A percentile compares a stretch with the other conserved stretches of the same genome.
phyloP scores from a whole-genome alignment of 73 alveolate genomes.

The Diophrys sp. region DNA sequence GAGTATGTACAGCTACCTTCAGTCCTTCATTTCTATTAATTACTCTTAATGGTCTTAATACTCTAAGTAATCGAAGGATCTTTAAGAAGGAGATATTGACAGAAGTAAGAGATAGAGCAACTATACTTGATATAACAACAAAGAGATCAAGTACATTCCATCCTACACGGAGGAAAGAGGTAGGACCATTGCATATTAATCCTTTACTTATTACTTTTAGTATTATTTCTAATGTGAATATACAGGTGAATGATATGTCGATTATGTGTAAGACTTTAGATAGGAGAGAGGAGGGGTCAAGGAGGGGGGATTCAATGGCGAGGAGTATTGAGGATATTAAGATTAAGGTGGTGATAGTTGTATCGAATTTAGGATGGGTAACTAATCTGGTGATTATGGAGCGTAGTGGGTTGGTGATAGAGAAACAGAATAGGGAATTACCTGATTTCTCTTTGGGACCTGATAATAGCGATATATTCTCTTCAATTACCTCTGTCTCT shows the following conservation, averaged over 20 bases:
- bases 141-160: constrained; percentile 94
- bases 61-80: constrained; percentile 66
- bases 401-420: not conserved
- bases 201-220: constrained; percentile 62
- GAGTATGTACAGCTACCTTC: constrained; percentile 63
- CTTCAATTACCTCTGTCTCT: no score
- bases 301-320: constrained; percentile 56
- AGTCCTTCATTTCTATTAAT: constrained; percentile 69
- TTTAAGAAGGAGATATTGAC: constrained; percentile 53
- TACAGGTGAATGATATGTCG: constrained; percentile 2
- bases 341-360: constrained; percentile 70
- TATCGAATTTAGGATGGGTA: constrained; percentile 57
- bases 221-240: not conserved
- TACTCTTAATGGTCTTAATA: constrained; percentile 65
- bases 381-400: not conserved
- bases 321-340: constrained; percentile 59
- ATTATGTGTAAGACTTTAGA: constrained; percentile 31
- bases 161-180: constrained; percentile 77
- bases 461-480: no score
- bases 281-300: constrained; percentile 36
- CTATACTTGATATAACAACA: constrained; percentile 79
- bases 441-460: no score
- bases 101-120: constrained; percentile 30
- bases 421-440: not conserved
- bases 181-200: constrained; percentile 71